Evolutionary conservation across 2,329 filamentous ascomycete species (phyloP), one percentile per base, ranked within the genome.

Genomic region (Periconia sp.): DNA sequence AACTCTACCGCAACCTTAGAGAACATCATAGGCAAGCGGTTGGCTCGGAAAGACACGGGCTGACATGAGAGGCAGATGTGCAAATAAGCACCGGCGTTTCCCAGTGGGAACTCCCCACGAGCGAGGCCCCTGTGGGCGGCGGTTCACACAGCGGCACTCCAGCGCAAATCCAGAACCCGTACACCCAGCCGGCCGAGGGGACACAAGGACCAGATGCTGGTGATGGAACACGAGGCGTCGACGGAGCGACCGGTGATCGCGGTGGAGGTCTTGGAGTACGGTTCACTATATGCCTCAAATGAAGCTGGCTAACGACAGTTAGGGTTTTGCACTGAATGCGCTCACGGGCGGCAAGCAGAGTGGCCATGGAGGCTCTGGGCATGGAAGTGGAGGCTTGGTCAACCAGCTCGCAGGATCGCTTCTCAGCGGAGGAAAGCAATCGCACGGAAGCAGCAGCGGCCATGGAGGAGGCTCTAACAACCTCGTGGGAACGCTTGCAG

Each of bases 31-130:
- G 4, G 19, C 16, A 15, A 5, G n/a, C 15, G n/a, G 3, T 4
- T n/a, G n/a, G 10, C 13, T 23, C 34, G 21, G 15, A 10, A 11
- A 5, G 7, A 34, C 5, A 3, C 3, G n/a, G 22, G 36, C 24
- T 32, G 16, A 43, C 25, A 40, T 42, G 2, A 17, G 24, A 21
- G 11, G 19, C 29, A 66, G 63, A 82, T 65, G 86, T 89, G 36
- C 85, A 88, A 68, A 80, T 89, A 40, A 84, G 83, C 39, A 88
- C 85, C 6, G 86, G 86, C 34, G 77, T 82, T 25, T 87, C 85
- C 50, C 85, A 88, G 69, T 89, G 86, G 86, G 85, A 88, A n/a
- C 78, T 80, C 22, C 86, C 86, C 22, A 88, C 82, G 11, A 76
- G 82, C 45, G 78, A 84, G 36, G 84, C 81, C 6, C 83, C 80